A percentile compares a stretch with the other conserved stretches of the same genome.
phyloP scores from a whole-genome alignment of 768 basidiomycete species.

The Pulveroboletus sp. region DNA sequence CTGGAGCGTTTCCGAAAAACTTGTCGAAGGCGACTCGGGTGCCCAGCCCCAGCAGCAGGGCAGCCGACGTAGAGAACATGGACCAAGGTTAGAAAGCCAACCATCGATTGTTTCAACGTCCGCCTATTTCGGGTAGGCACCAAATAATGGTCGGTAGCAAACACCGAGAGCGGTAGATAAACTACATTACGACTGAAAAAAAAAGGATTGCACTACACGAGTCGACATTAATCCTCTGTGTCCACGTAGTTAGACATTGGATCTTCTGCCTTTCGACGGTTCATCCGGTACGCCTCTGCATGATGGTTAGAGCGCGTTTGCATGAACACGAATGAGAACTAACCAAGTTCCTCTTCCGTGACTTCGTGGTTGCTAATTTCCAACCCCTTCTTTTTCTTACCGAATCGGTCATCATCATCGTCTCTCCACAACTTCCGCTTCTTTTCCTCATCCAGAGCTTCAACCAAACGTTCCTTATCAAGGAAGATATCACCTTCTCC shows the following conservation, averaged over 20 bases:
- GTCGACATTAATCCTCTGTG: conserved; percentile 31
- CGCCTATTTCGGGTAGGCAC: conserved; percentile 20
- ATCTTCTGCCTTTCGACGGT: conserved; percentile 65
- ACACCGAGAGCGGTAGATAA: too few relatives aligned
- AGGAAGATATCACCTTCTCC: conserved; percentile 80
- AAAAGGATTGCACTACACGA: not conserved
- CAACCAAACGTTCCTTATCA: conserved; percentile 62
- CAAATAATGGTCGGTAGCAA: conserved; percentile 1
- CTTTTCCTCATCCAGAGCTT: conserved; percentile 73
- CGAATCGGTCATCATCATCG: conserved; percentile 47
- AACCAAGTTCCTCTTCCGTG: conserved; percentile 83
- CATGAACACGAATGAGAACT: conserved; percentile 21
- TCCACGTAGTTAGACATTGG: conserved; percentile 94
- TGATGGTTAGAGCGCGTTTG: conserved; percentile 6
- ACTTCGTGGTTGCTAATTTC: conserved; percentile 67
- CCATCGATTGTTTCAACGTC: conserved; percentile 15
- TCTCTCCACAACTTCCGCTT: conserved; percentile 66
- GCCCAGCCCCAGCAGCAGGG: conserved; percentile 70
- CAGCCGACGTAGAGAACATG: conserved; percentile 55
- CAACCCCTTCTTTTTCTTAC: conserved; percentile 55
- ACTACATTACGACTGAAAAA: too few relatives aligned
- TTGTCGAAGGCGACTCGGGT: conserved; percentile 66
- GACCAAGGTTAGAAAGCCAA: conserved; percentile 21
- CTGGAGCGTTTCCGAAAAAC: conserved; percentile 38
- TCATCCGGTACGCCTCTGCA: conserved; percentile 89